Evolutionary conservation across 2,329 filamentous ascomycete genomes (phyloP).

Genomic region (Apiospora koreana): DNA sequence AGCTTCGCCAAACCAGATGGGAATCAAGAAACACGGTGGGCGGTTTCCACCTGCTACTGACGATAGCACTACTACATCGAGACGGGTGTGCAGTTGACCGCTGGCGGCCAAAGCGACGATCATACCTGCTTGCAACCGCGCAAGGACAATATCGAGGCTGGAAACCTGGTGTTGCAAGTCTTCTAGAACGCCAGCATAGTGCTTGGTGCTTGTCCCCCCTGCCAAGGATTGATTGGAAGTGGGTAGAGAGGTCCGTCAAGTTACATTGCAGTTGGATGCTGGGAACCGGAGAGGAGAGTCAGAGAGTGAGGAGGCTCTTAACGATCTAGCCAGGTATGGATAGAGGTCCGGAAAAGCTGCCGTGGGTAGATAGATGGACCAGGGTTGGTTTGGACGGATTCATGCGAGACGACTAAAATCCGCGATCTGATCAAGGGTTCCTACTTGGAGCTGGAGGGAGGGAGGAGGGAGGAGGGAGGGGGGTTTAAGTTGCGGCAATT

Average conservation of each 20-base stretch:
- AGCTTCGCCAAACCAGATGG: not conserved
- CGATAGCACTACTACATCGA: not conserved
- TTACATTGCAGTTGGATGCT: not conserved
- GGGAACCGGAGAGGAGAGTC: too few species aligned
- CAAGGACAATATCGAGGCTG: not conserved
- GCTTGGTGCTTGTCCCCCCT: not conserved
- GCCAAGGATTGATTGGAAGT: not conserved
- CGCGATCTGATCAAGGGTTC: not conserved
- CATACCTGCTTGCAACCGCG: not conserved
- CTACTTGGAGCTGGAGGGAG: not conserved
- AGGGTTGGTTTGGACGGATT: constrained; percentile 6
- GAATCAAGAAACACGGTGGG: not conserved
- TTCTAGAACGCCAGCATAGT: constrained; percentile 4
- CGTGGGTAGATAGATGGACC: not conserved
- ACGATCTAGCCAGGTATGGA: not conserved
- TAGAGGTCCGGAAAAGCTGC: not conserved
- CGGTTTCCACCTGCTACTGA: not conserved
- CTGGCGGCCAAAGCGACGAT: not conserved
- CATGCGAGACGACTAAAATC: not conserved
- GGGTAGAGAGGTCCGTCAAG: not conserved
- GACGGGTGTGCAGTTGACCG: not conserved
- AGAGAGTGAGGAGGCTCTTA: not conserved
- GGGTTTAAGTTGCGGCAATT: not conserved
- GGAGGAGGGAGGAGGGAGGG: not conserved
- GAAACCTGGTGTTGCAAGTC: not conserved